These are phyloP conservation scores for Globisporangium canariense DNA, from an alignment of 352 stramenopile genomes.

Conservation along the genomic window DNA sequence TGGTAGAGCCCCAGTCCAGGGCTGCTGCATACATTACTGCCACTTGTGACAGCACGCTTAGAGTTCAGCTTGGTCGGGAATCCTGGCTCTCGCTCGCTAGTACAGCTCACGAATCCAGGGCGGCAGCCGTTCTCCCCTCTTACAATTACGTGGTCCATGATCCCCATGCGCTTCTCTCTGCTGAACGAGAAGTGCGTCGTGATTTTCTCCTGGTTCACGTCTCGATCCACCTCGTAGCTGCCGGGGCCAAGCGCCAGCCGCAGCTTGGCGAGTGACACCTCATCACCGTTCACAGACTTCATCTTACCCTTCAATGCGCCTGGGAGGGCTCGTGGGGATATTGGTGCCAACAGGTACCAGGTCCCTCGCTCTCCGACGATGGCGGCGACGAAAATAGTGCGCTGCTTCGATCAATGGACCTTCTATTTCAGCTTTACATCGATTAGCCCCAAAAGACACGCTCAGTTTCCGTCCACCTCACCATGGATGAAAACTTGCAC, in stretches of 20 bases:
- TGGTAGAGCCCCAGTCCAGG: conserved; percentile 23
- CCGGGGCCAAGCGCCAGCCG: conserved; percentile 44
- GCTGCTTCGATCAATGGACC: too few species aligned
- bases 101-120: conserved; percentile 12
- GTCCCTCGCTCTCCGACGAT: too few species aligned
- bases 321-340: too few species aligned
- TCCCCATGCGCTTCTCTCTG: conserved; percentile 39
- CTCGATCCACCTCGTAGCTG: conserved; percentile 48
- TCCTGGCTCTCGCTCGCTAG: neutral
- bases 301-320: neutral
- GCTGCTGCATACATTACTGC: conserved; percentile 5
- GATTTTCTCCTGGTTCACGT: conserved; percentile 44
- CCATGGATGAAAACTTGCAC: too few species aligned
- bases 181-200: conserved; percentile 45
- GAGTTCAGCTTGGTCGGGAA: neutral
- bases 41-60: neutral
- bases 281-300: neutral
- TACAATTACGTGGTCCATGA: conserved; percentile 34
- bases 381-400: too few species aligned
- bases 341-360: too few species aligned
- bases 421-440: too few species aligned
- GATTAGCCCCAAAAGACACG: too few species aligned
- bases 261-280: conserved; percentile 21
- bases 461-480: too few species aligned
- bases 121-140: conserved; percentile 20